Percentiles rank a stretch among this genome's conserved stretches.
Conservation (phyloP, 2,329 filamentous ascomycete genomes). For the Fusarium chlamydosporum region DNA sequence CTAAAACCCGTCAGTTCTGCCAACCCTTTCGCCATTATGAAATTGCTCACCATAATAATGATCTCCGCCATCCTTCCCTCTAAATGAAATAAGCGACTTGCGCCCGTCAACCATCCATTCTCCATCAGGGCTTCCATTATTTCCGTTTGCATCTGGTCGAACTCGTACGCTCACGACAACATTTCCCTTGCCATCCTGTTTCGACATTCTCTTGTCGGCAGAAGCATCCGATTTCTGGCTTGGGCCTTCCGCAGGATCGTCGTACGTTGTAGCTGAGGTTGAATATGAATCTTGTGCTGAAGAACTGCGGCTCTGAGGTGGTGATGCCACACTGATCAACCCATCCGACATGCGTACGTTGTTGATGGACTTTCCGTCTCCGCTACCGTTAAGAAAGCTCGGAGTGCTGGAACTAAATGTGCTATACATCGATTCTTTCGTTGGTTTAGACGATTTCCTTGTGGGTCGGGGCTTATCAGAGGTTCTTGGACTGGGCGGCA, state of each 20-base stretch:
- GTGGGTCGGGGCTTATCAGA: slow-evolving; percentile 62
- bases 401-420: slow-evolving; percentile 69
- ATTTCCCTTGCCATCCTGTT: slow-evolving; percentile 87
- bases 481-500: slow-evolving; percentile 73
- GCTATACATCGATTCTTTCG: slow-evolving; percentile 66
- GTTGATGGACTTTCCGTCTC: slow-evolving; percentile 80
- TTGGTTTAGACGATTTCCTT: slow-evolving; percentile 68
- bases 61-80: slow-evolving; percentile 90
- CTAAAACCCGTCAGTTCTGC: slow-evolving; percentile 62
- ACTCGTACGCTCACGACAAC: slow-evolving; percentile 96
- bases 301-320: slow-evolving; percentile 89
- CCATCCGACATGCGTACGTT: slow-evolving; percentile 79
- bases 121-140: slow-evolving; percentile 73
- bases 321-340: slow-evolving; percentile 82
- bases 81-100: slow-evolving; percentile 84
- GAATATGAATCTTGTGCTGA: slow-evolving; percentile 94
- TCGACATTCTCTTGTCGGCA: slow-evolving; percentile 65
- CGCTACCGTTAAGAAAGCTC: slow-evolving; percentile 83
- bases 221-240: slow-evolving; percentile 53
- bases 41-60: slow-evolving; percentile 84
- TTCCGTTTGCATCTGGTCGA: slow-evolving; percentile 81
- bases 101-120: slow-evolving; percentile 95
- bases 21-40: neutral
- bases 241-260: slow-evolving; percentile 76
- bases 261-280: slow-evolving; percentile 89